phyloP scores from a whole-genome alignment of 2,329 filamentous ascomycete genomes.

The Colletotrichum gloeosporioides region DNA sequence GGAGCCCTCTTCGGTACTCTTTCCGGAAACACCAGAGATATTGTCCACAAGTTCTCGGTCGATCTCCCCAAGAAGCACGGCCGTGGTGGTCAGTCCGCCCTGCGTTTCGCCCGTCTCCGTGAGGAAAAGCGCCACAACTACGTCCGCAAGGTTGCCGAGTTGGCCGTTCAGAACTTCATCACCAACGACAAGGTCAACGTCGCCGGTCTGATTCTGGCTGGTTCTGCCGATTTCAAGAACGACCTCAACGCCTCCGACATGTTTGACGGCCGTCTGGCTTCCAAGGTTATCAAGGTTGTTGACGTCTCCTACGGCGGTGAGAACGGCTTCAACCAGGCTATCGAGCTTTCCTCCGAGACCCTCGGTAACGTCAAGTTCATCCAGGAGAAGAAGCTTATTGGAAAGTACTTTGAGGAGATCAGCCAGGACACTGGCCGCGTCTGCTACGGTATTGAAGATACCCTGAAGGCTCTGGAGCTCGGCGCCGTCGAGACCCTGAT shows the following conservation, averaged over 20 bases:
- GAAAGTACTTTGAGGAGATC: constrained; percentile 98
- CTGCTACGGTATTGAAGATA: constrained; percentile 98
- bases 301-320: constrained; percentile 99
- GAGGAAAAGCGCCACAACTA: constrained; percentile 99
- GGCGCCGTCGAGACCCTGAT: constrained; percentile 95
- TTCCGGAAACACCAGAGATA: constrained; percentile 94
- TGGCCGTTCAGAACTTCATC: constrained; percentile 99
- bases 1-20: constrained; percentile 96
- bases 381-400: constrained; percentile 99
- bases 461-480: constrained; percentile 93
- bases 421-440: constrained; percentile 96
- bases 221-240: constrained; percentile 99
- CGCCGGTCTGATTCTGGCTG: constrained; percentile 90
- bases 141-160: constrained; percentile 96
- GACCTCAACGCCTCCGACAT: constrained; percentile 97
- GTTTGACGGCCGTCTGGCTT: constrained; percentile 89
- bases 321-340: constrained; percentile 99
- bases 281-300: constrained; percentile 99
- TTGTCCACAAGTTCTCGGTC: constrained; percentile 97
- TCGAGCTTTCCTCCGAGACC: constrained; percentile 93
- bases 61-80: constrained; percentile 99
- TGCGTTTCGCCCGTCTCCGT: constrained; percentile 98
- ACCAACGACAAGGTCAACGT: constrained; percentile 99
- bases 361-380: constrained; percentile 99
- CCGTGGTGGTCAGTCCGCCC: constrained; percentile 98